Conservation (phyloP, 2,329 filamentous ascomycete genomes). For the Hysterium pulicare region DNA sequence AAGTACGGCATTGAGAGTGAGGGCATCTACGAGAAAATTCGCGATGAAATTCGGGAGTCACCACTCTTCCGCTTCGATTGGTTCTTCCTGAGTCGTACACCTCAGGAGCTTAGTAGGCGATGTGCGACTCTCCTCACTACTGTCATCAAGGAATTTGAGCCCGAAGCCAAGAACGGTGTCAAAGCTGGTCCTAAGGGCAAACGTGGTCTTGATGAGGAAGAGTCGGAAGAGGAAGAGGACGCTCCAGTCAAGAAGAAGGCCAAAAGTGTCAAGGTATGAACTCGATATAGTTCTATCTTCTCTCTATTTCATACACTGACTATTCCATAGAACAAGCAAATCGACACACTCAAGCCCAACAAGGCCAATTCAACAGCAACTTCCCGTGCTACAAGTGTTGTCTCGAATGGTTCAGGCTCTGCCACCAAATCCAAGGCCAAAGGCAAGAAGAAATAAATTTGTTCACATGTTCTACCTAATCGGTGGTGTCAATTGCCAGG, state of each 20-base stretch:
- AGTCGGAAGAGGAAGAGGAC: constrained; percentile 71
- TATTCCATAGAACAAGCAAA: constrained; percentile 87
- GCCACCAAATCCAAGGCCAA: constrained; percentile 48
- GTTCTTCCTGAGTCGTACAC: constrained; percentile 96
- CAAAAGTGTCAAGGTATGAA: constrained; percentile 79
- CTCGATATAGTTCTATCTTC: too few relatives aligned
- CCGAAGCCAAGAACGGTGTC: constrained; percentile 47
- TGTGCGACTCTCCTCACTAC: constrained; percentile 94
- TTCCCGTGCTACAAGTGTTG: constrained; percentile 84
- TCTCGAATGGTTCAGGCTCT: constrained; percentile 63
- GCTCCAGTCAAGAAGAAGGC: constrained; percentile 92
- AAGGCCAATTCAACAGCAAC: constrained; percentile 73
- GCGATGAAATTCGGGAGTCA: constrained; percentile 94
- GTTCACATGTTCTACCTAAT: constrained; percentile 1
- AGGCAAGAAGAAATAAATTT: constrained; percentile 47
- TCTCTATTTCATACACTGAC: too few relatives aligned
- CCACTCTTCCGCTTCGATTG: constrained; percentile 97
- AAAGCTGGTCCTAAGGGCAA: constrained; percentile 73
- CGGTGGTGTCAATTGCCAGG: not conserved
- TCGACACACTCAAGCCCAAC: constrained; percentile 82
- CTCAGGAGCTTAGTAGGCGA: constrained; percentile 84
- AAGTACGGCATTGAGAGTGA: constrained; percentile 90
- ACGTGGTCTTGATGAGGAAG: constrained; percentile 75
- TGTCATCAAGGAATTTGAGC: constrained; percentile 89
- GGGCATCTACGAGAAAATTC: constrained; percentile 84